A percentile compares a stretch with the other conserved stretches of the same genome.
These are phyloP conservation scores for Ampelomyces quisqualis DNA, from an alignment of 2,329 filamentous ascomycete species.

Conservation along the genomic window DNA sequence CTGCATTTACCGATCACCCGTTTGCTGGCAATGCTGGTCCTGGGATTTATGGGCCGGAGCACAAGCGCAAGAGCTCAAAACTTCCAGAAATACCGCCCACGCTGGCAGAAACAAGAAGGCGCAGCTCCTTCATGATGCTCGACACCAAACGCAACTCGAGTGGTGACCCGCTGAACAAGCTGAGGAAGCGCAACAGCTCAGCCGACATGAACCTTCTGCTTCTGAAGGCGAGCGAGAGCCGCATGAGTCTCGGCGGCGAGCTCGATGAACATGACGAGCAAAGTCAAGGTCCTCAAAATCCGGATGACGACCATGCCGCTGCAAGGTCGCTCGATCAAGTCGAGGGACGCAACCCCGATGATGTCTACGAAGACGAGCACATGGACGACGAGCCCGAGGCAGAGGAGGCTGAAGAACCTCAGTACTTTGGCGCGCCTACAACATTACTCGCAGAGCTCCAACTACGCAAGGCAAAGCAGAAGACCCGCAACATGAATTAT, in stretches of 20 bases:
- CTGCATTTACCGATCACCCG: slow-evolving; percentile 85
- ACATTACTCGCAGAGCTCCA: slow-evolving; percentile 92
- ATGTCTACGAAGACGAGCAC: slow-evolving; percentile 47
- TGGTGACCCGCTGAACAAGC: slow-evolving; percentile 42
- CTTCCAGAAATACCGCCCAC: slow-evolving; percentile 25
- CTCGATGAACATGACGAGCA: slow-evolving; percentile 34
- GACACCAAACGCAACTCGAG: slow-evolving; percentile 42
- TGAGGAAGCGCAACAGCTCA: slow-evolving; percentile 46
- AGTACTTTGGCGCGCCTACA: slow-evolving; percentile 73
- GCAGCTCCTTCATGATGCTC: slow-evolving; percentile 42
- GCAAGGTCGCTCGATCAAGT: slow-evolving; percentile 19
- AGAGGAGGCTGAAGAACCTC: slow-evolving; percentile 47
- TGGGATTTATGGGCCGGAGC: slow-evolving; percentile 67
- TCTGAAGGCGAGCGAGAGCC: slow-evolving; percentile 34
- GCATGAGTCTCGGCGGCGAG: slow-evolving; percentile 42
- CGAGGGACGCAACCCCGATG: slow-evolving; percentile 22
- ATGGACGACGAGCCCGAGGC: slow-evolving; percentile 46
- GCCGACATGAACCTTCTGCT: slow-evolving; percentile 40
- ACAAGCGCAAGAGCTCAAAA: slow-evolving; percentile 46
- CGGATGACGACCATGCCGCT: slow-evolving; percentile 21
- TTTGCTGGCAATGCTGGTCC: slow-evolving; percentile 74
- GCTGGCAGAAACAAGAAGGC: slow-evolving; percentile 35
- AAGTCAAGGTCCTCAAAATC: slow-evolving; percentile 35
- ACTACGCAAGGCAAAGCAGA: slow-evolving; percentile 84
- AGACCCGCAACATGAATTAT: slow-evolving; percentile 71